Evolutionary conservation across 2,329 filamentous ascomycete genomes (phyloP), one percentile per base, ranked within the genome.

Genomic region (Penicillium occitanis): DNA sequence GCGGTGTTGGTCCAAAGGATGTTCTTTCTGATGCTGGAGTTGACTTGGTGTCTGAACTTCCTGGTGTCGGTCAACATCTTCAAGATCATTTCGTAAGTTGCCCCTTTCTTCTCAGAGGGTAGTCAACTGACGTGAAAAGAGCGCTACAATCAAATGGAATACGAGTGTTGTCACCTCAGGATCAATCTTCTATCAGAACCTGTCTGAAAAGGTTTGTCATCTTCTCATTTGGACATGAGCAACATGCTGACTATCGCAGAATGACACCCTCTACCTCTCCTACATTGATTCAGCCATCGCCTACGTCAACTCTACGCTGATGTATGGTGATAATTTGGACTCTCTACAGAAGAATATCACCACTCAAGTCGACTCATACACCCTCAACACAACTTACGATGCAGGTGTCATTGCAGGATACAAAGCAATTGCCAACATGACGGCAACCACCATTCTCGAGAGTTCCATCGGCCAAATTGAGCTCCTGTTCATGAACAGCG

Each of bases 1-100:
- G 86, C 0, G 88, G 88, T 1, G 80, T 90, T 44, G 88, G 88
- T 2, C 79, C 81, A 33, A 78, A 80, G 13, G 75, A 80, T 2
- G 73, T 85, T 11, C 76, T 86, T 3, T 71, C 76, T 1, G 70
- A 72, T 3, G 81, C 79, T 0, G 79, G 80, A 1, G 78, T 86
- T 19, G 72, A 79, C 11, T 74, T 80, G 59, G 79, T 81, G 58
- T 78, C 84, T 25, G 75, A 79, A 42, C 80, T 81, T 53, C 77
- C 79, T 5, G 79, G 78, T 11, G 82, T 86, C 4, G 84, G 84
- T 3, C 80, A 81, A 48, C 84, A 85, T 63, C 77, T 85, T 57
- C 84, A 85, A 68, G 83, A 85, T 66, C 82, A 83, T 71, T 72
- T 79, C 2, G 73, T 74, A 59, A 67, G 73, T 70, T 1, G 2